Evolutionary conservation across 1,284 basidiomycete genomes (phyloP).

Genomic region (Afroboletus lepidellus): DNA sequence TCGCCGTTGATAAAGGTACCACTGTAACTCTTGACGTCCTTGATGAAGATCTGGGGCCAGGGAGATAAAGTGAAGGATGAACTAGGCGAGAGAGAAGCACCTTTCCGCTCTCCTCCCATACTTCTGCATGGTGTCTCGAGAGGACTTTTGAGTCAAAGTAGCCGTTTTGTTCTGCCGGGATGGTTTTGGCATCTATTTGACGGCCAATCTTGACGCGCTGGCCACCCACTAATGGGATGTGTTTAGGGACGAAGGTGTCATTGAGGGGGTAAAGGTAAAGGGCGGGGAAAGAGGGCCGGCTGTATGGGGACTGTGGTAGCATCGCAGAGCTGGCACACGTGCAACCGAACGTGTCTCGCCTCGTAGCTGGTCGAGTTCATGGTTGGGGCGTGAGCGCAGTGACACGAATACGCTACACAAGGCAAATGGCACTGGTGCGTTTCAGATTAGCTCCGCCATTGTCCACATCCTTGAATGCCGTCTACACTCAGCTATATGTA

Average conservation of each 20-base stretch:
- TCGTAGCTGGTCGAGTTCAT: too few species aligned
- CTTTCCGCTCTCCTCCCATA: conserved; percentile 92
- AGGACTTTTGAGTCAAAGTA: conserved; percentile 98
- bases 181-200: conserved; percentile 95
- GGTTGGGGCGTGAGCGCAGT: too few species aligned
- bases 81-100: conserved; percentile 39
- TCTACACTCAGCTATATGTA: too few species aligned
- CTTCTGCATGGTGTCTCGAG: conserved; percentile 94
- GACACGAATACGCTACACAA: too few species aligned
- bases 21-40: conserved; percentile 97
- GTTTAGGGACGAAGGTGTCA: conserved; percentile 94
- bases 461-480: too few species aligned
- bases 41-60: conserved; percentile 83
- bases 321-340: too few species aligned
- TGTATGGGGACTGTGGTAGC: conserved; percentile 38
- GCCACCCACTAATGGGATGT: conserved; percentile 79
- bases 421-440: too few species aligned
- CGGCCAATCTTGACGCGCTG: conserved; percentile 93
- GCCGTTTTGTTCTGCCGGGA: conserved; percentile 92
- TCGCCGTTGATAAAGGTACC: conserved; percentile 98
- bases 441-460: too few species aligned
- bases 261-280: conserved; percentile 95
- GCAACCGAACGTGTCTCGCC: too few species aligned
- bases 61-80: conserved; percentile 2
- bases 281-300: conserved; percentile 52